Base-by-base conservation (phyloP, 2,329 filamentous ascomycete genomes). In the Botryotinia calthae region DNA sequence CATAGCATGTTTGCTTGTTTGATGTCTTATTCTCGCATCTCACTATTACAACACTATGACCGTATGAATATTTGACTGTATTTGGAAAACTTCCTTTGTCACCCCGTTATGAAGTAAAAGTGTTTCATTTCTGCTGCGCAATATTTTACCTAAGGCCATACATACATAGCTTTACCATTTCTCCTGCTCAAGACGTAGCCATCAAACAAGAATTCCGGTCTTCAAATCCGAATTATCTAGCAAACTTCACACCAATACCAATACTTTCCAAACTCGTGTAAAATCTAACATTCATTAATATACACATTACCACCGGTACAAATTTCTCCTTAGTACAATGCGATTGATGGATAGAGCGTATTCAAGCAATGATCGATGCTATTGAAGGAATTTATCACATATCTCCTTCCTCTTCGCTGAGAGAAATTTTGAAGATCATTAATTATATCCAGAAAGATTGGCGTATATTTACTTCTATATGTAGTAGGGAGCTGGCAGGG, bases 321-420 rank as follows among this genome's bases (percentile, higher is more conserved):
- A 5, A 25, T 5, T 14, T 5, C 9, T 4, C 0, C 22, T 25
- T 12, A 22, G 0, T 48, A 20, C 4, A 48, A 25, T 37, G 34
- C 34, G 4, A 34, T 34, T 34, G 34, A 34, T 48, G 46, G 22
- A 48, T 25, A 25, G 46, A 12, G 1, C 10, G 4, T 12, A 25
- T 25, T 1, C 4, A 48, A 42, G 4, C 5, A 0, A 12, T 48
- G 0, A 48, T 48, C 22, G 0, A 48, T 48, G 4, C 22, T 25
- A 25, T 9, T 3, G 1, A 25, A 12, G 46, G 4, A 5, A 5
- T 25, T 12, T 25, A 51, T 37, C 9, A 8, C 37, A 37, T 37
- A 37, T 7, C 37, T 37, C 37, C 37, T 37, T 37, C 37, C 34
- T 37, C 37, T 37, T 37, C 8, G 37, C 1, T 37, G 37, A 37